These are phyloP conservation scores for Botryobasidium botryosum DNA, from an alignment of 768 basidiomycete genomes.

Conservation along the genomic window DNA sequence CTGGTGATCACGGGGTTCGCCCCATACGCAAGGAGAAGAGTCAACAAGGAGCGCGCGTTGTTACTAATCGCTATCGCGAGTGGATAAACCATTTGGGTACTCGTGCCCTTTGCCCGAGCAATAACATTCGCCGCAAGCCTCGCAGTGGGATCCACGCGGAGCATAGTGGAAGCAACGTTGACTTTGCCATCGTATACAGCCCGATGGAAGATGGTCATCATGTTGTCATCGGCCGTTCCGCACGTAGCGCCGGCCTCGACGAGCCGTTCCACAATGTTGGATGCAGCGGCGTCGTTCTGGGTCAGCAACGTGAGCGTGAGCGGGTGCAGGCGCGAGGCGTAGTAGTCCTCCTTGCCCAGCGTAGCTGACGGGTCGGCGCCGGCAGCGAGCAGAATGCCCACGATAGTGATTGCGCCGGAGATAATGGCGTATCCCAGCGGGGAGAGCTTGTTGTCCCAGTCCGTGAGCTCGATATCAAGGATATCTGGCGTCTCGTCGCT, in stretches of 20 bases:
- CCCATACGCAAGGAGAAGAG: conserved; percentile 19
- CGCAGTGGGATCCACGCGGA: conserved; percentile 18
- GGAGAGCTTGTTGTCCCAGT: conserved; percentile 43
- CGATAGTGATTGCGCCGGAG: conserved; percentile 27
- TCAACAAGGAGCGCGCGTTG: conserved; percentile 17
- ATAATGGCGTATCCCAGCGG: conserved; percentile 25
- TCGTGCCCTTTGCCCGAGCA: too few relatives aligned
- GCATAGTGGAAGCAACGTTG: conserved; percentile 16
- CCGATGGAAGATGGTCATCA: conserved; percentile 20
- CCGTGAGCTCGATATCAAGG: conserved; percentile 33
- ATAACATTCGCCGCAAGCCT: conserved; percentile 19
- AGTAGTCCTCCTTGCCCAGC: conserved; percentile 16
- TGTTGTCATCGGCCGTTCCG: conserved; percentile 17
- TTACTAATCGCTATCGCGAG: conserved; percentile 17
- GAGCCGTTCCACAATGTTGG: conserved; percentile 17
- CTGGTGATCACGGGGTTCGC: conserved; percentile 15
- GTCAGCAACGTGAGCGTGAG: conserved; percentile 18
- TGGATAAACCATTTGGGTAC: conserved; percentile 15
- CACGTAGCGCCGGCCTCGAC: conserved; percentile 18
- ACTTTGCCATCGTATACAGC: conserved; percentile 15
- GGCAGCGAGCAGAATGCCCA: conserved; percentile 30
- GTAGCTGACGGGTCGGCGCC: conserved; percentile 31
- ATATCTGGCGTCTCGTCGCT: conserved; percentile 34
- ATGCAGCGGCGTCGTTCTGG: conserved; percentile 14
- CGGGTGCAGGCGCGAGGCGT: conserved; percentile 13